phyloP scores from a whole-genome alignment of 148 eudicot genomes.

The Nepenthes gracilis region DNA sequence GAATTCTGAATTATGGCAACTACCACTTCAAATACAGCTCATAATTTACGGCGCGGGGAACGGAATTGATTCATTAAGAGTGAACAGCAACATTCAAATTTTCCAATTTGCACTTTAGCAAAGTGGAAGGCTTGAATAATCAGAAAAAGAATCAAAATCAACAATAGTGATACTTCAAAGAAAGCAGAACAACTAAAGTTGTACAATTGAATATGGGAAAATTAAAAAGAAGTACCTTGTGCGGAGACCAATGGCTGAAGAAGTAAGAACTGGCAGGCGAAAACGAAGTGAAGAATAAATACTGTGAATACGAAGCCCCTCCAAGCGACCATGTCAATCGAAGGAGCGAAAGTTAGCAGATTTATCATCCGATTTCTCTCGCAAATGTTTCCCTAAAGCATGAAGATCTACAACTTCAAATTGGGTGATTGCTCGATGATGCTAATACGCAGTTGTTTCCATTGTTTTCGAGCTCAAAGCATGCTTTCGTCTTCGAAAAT shows the following conservation, averaged over 20 bases:
- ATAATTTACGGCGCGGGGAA: not conserved
- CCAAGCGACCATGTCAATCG: conserved; percentile 61
- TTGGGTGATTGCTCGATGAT: too few relatives aligned
- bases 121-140: too few relatives aligned
- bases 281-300: conserved; percentile 63
- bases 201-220: not conserved
- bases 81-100: not conserved
- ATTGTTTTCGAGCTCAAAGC: too few relatives aligned
- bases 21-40: not conserved
- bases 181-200: not conserved
- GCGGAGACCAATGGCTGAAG: conserved; percentile 87
- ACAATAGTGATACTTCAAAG: not conserved
- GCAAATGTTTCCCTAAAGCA: not conserved
- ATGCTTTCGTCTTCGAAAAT: too few relatives aligned
- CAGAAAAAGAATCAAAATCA: not conserved
- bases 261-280: conserved; percentile 64
- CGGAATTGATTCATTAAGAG: not conserved
- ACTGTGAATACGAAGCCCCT: conserved; percentile 49
- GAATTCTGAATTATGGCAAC: not conserved
- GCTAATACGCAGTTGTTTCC: too few relatives aligned
- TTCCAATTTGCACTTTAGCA: too few relatives aligned
- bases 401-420: too few relatives aligned
- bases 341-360: conserved; percentile 17
- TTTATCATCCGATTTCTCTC: conserved; percentile 17
- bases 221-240: conserved; percentile 27